Base-by-base conservation (phyloP, 2,329 filamentous ascomycete genomes). In the Acarospora socialis region DNA sequence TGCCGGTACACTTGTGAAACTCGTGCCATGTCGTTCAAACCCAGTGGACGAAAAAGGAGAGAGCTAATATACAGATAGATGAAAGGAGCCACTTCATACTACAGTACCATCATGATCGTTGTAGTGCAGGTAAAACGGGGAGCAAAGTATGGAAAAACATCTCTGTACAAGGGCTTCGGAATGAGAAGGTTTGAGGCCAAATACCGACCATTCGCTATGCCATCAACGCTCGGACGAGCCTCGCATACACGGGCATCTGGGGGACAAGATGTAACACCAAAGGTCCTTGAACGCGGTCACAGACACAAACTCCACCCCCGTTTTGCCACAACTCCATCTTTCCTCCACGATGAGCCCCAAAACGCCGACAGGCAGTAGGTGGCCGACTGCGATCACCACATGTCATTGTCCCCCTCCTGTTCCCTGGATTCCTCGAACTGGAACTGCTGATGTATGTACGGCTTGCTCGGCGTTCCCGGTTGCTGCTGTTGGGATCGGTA, bases 341-440 rank as follows among this genome's bases (percentile, higher is more conserved):
- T 15, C 6, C 12, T 25, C 23, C n/a, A 5, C 23, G 23, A n/a
- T 15, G 23, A 13, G 12, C 23, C 23, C 8, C 12, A 12, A 34
- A 26, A 22, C 8, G 8, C 8, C 21, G 8, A 12, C 21, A 22
- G 21, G 21, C 21, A 22, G 10, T 8, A 22, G 10, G 10, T 22
- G 21, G 8, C 8, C 8, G 42, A 40, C 32, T 39, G 34, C 39
- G 37, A 28, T 62, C 51, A 64, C 61, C 61, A 65, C 59, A 63
- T 63, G 43, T 62, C 58, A 36, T 57, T 53, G 38, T 61, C 58
- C 38, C 61, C 57, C 31, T 60, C 56, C 30, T 58, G 53, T 41
- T 55, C 42, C 36, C 58, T 56, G 32, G 49, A 48, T 43, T 58
- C 55, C 30, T 60, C 56, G 21, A 54, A 52, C 40, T 53, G 54